Percentiles rank a stretch among this genome's conserved stretches.
Conservation (phyloP, 768 basidiomycete genomes). For the Paxillus ammoniavirescens region DNA sequence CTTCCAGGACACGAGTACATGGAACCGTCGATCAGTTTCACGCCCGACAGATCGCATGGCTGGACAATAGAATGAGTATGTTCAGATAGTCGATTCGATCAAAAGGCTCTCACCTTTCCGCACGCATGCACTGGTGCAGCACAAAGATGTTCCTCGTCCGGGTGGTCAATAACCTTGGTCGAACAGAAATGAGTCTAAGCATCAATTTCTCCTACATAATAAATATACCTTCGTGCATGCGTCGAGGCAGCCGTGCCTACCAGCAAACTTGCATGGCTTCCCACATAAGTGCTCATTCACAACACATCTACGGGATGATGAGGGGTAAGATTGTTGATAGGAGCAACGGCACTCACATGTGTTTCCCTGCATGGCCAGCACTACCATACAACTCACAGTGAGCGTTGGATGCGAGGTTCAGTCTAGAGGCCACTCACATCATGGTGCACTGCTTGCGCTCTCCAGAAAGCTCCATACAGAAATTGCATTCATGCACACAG, state of each 20-base stretch:
- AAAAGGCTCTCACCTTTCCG: conserved; percentile 39
- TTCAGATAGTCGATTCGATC: not conserved
- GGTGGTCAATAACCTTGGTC: conserved; percentile 45
- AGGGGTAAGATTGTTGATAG: fast-evolving
- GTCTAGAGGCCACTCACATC: conserved; percentile 35
- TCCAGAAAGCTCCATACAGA: conserved; percentile 32
- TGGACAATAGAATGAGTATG: conserved; percentile 12
- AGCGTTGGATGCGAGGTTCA: not conserved
- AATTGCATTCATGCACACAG: conserved; percentile 46
- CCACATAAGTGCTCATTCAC: conserved; percentile 56
- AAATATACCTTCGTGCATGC: conserved; percentile 50
- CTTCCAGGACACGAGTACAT: conserved; percentile 40
- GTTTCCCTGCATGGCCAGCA: conserved; percentile 57
- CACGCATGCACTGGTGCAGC: conserved; percentile 54
- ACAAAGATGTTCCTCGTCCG: conserved; percentile 51
- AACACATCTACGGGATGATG: conserved; percentile 42
- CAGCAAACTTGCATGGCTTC: conserved; percentile 42
- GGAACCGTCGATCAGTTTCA: conserved; percentile 29
- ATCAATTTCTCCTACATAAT: not conserved
- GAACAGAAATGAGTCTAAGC: not conserved
- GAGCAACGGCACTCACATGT: conserved; percentile 37
- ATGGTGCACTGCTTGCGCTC: conserved; percentile 41
- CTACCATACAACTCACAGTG: conserved; percentile 25
- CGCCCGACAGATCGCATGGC: conserved; percentile 41
- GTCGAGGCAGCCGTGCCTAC: conserved; percentile 49